Evolutionary conservation across 2,329 filamentous ascomycete species (phyloP).

Genomic region (Botrytis elliptica): DNA sequence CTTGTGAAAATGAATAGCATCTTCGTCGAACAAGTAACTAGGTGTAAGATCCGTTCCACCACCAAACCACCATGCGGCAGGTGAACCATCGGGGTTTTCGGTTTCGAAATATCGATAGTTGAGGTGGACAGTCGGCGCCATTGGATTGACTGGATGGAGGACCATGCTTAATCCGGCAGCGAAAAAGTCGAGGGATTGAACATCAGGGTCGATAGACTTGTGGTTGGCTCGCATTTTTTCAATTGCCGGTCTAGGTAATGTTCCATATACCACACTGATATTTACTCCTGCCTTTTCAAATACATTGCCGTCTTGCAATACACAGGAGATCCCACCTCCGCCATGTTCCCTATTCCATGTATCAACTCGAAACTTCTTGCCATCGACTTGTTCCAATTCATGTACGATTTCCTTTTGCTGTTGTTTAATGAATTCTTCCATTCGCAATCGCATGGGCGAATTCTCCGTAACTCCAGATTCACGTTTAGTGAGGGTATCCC

Average conservation of each 20-base stretch:
- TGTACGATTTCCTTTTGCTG: slow-evolving; percentile 86
- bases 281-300: slow-evolving; percentile 98
- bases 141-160: slow-evolving; percentile 89
- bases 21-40: slow-evolving; percentile 92
- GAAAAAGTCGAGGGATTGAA: slow-evolving; percentile 90
- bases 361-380: slow-evolving; percentile 76
- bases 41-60: slow-evolving; percentile 94
- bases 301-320: slow-evolving; percentile 92
- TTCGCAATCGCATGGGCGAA: slow-evolving; percentile 94
- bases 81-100: slow-evolving; percentile 74
- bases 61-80: slow-evolving; percentile 96
- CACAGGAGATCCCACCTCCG: slow-evolving; percentile 90
- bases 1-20: slow-evolving; percentile 94
- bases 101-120: slow-evolving; percentile 99
- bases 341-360: slow-evolving; percentile 85
- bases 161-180: slow-evolving; percentile 91
- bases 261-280: slow-evolving; percentile 91
- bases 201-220: slow-evolving; percentile 76
- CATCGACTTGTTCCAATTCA: slow-evolving; percentile 81
- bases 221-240: slow-evolving; percentile 93
- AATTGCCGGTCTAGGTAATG: slow-evolving; percentile 81
- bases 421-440: slow-evolving; percentile 94
- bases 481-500: slow-evolving; percentile 77
- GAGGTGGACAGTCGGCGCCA: slow-evolving; percentile 95
- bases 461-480: slow-evolving; percentile 70